Evolutionary conservation across 2,329 filamentous ascomycete genomes (phyloP), one percentile per base, ranked within the genome.

Genomic region (Monosporascus sp.): DNA sequence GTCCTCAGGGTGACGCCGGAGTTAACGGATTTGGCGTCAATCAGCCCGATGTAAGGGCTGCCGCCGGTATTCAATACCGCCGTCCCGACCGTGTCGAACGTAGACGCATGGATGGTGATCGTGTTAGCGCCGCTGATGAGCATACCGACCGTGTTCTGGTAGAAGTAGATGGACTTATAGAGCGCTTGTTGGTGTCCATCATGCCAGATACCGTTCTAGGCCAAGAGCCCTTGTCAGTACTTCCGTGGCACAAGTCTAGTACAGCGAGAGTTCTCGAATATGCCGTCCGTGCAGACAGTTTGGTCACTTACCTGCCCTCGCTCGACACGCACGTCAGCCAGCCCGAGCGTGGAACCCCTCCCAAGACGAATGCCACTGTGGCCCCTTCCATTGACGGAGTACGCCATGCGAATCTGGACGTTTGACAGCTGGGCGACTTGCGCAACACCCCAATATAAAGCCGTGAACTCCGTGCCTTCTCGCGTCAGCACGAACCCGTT

Each of bases 361-460:
- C 68, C 68, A 22, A 76, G 68, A 2, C 55, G 56, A 46, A 77
- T 75, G 31, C 74, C 74, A 3, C 68, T 72, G 56, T 77, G 73
- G 1, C 74, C 73, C 1, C 64, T 59, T 31, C 68, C 68, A 43
- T 70, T 68, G 38, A 52, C 57, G 0, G 73, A 70, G 1, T 52
- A 53, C 2, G 72, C 59, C 72, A 77, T 74, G 19, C 55, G 64
- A 48, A 77, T 76, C 53, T 67, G 71, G 54, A 76, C 60, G 51
- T 77, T 76, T 46, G 74, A 72, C 7, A 75, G 63, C 47, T 74
- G 70, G 1, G 70, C 67, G 17, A 55, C 72, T 54, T 76, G 73
- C 2, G 73, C 74, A n/a, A 77, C 73, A 9, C 72, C 70, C 74
- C 74, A 77, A 44, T 63, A 71, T 0, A 77, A 66, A 4, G 74